These are phyloP conservation scores for Pseudogymnoascus sp. DNA, from an alignment of 2,329 filamentous ascomycete species.

Conservation along the genomic window DNA sequence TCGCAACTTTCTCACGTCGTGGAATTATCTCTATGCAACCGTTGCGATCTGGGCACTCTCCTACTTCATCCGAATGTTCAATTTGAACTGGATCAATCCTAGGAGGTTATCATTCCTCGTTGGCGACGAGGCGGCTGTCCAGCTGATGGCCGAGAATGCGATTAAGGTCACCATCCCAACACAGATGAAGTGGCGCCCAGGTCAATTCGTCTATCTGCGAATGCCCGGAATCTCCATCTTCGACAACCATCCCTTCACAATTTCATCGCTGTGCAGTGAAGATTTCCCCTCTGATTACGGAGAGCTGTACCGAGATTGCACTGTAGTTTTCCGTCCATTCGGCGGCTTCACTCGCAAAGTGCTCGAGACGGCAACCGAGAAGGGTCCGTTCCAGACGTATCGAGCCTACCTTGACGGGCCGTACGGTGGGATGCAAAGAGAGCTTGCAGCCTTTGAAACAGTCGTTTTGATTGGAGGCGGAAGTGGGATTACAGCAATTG, in stretches of 20 bases:
- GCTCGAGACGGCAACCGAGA: constrained; percentile 71
- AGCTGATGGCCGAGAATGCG: constrained; percentile 84
- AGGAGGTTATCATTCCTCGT: constrained; percentile 73
- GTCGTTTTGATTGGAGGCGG: constrained; percentile 90
- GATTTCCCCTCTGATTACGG: constrained; percentile 91
- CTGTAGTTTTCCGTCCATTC: constrained; percentile 85
- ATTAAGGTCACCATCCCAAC: constrained; percentile 93
- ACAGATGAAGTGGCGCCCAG: constrained; percentile 84
- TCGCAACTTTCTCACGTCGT: constrained; percentile 83
- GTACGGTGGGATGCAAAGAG: constrained; percentile 87
- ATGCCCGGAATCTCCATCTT: constrained; percentile 88
- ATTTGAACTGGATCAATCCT: constrained; percentile 82
- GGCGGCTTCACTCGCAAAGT: constrained; percentile 83
- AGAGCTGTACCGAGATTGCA: constrained; percentile 78
- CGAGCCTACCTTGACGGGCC: constrained; percentile 88
- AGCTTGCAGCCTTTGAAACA: constrained; percentile 86
- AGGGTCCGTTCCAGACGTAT: constrained; percentile 86
- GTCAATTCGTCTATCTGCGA: constrained; percentile 88
- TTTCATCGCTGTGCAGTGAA: constrained; percentile 83
- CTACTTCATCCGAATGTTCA: constrained; percentile 67
- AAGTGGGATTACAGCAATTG: constrained; percentile 86
- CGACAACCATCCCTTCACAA: constrained; percentile 93
- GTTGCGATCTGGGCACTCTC: constrained; percentile 70
- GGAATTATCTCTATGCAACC: constrained; percentile 79
- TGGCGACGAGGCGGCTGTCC: constrained; percentile 84